Percentiles rank a stretch among this genome's conserved stretches.
Conservation (phyloP, 192 early-diverging fungal genomes). For the Entrophospora sp. region DNA sequence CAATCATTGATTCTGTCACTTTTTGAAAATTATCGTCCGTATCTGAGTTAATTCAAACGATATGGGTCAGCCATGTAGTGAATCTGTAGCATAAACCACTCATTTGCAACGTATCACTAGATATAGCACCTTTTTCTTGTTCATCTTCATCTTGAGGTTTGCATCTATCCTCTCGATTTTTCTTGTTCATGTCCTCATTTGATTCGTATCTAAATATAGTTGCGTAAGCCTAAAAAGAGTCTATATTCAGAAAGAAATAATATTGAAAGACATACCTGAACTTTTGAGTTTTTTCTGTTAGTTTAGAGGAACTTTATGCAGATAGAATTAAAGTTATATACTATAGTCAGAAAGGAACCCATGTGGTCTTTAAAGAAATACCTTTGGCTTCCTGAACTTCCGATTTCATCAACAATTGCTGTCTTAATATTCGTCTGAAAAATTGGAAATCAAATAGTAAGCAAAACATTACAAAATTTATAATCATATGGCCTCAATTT, state of each 20-base stretch:
- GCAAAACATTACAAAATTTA: background rate
- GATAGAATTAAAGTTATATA: background rate
- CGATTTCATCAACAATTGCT: conserved; percentile 11
- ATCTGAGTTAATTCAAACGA: conserved; percentile 12
- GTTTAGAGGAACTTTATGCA: no score
- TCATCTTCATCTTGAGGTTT: no score
- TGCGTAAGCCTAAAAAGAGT: background rate
- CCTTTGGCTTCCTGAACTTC: conserved; percentile 5
- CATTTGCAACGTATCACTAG: conserved; percentile 17
- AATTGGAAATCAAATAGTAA: conserved; percentile 1
- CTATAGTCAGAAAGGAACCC: background rate
- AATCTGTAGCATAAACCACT: conserved; percentile 11
- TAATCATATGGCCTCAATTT: background rate
- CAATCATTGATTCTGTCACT: conserved; percentile 13
- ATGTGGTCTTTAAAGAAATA: background rate
- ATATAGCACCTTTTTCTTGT: conserved; percentile 8
- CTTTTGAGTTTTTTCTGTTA: no score
- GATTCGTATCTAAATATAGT: background rate
- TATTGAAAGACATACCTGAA: background rate
- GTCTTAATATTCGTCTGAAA: conserved; percentile 18
- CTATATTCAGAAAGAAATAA: background rate
- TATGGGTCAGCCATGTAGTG: conserved; percentile 9
- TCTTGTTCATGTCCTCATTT: no score
- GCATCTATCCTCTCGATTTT: no score
- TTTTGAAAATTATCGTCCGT: background rate